Evolutionary conservation across 176 grass and related monocot genomes (phyloP), one percentile per base, ranked within the genome.

Genomic region (Zoysia pacifica): DNA sequence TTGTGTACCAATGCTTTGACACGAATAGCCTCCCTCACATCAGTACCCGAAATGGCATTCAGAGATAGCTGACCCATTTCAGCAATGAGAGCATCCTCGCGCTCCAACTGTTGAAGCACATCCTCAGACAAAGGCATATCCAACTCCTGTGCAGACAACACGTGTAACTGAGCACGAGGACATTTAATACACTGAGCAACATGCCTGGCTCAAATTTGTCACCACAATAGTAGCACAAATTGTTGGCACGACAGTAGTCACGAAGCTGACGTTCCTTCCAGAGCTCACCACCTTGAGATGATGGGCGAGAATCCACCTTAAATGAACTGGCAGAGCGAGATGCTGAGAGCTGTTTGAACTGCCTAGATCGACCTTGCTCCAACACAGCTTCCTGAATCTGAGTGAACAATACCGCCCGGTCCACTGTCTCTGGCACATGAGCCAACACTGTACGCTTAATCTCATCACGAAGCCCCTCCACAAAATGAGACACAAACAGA

Each of bases 151-250:
- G 28, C 2, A 0, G 5, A 35, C 1, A 71, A 0, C 1, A 7
- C 13, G 16, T 73, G 3, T 0, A 11, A 1, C 2, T 41, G 51
- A 11, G 38, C 8, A 2, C 5, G 2, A 0, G 8, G 8, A 6
- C 38, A 5, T 1, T 42, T 55, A 0, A 7, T 0, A 3, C 71
- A 43, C 0, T 5, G 1, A 0, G 0, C 4, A 0, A 0, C 0
- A 6, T 73, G 71, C 2, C 11, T 19, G 1, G 2, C 2, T 3
- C 9, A 2, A 6, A 5, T 5, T 18, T 18, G 4, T 3, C 3
- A 5, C 6, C 44, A 3, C 44, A 45, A 6, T 4, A 45, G 44
- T 6, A 45, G 44, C 44, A 45, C 43, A 4, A 3, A 45, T 3
- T 45, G 3, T 45, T 45, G 43, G 43, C 43, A 3, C 28, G 28